Evolutionary conservation across 176 grass and related monocot genomes (phyloP).

Genomic region (Dendrocalamus sinicus): DNA sequence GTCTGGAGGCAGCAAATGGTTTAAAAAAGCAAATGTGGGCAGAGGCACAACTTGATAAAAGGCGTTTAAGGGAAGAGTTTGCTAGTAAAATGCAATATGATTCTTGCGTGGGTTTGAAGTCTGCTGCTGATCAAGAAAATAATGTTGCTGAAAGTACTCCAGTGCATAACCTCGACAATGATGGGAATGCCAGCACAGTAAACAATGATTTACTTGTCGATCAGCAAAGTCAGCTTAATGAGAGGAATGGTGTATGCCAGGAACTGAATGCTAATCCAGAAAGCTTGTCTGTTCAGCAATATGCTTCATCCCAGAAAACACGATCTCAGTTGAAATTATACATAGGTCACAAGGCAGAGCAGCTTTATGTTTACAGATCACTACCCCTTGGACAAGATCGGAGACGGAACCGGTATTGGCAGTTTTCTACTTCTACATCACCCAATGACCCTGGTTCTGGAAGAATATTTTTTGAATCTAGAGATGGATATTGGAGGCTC

Average conservation of each 20-base stretch:
- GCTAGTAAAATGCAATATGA: constrained; percentile 56
- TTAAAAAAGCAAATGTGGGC: constrained; percentile 99
- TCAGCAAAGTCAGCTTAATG: constrained; percentile 52
- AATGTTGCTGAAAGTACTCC: constrained; percentile 45
- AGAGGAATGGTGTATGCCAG: constrained; percentile 58
- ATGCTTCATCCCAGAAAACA: constrained; percentile 83
- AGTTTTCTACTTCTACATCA: constrained; percentile 80
- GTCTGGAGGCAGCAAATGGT: constrained; percentile 87
- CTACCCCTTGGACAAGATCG: constrained; percentile 96
- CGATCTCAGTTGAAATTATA: constrained; percentile 83
- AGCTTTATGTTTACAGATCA: constrained; percentile 83
- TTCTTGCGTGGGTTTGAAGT: constrained; percentile 48
- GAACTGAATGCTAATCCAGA: constrained; percentile 55
- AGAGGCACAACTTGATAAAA: constrained; percentile 93
- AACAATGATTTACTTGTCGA: constrained; percentile 51
- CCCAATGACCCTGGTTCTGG: constrained; percentile 89
- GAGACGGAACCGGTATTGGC: constrained; percentile 93
- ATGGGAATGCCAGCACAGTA: constrained; percentile 46
- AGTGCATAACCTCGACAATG: constrained; percentile 35
- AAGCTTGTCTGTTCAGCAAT: constrained; percentile 63
- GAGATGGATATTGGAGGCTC: constrained; percentile 79
- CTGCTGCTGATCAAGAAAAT: constrained; percentile 56
- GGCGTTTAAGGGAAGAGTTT: constrained; percentile 82
- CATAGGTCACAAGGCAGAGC: constrained; percentile 87
- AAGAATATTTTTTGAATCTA: constrained; percentile 94